Conservation (phyloP, 192 early-diverging fungal species). For the Backusella westeae region DNA sequence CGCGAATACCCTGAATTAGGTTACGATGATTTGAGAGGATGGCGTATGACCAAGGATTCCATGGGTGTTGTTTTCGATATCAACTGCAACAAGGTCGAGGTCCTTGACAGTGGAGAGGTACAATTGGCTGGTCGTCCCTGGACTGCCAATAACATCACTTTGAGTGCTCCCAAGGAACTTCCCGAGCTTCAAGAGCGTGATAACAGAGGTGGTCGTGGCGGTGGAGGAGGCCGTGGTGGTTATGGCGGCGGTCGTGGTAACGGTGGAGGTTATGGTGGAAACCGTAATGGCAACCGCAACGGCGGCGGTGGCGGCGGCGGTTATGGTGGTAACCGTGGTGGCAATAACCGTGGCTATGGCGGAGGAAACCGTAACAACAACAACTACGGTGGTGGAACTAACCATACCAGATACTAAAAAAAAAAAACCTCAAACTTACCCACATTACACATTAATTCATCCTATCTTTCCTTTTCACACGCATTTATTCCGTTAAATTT, state of each 20-base stretch:
- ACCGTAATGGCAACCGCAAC: slow-evolving; percentile 40
- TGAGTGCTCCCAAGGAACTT: slow-evolving; percentile 70
- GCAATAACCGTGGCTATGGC: neutral
- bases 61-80: slow-evolving; percentile 88
- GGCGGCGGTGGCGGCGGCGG: slow-evolving; percentile 42
- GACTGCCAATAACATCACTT: slow-evolving; percentile 62
- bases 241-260: slow-evolving; percentile 39
- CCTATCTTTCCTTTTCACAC: neutral
- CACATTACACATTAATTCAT: neutral
- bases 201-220: slow-evolving; percentile 27
- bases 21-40: slow-evolving; percentile 73
- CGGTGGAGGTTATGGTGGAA: slow-evolving; percentile 34
- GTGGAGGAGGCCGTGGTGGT: slow-evolving; percentile 38
- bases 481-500: neutral
- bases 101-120: slow-evolving; percentile 51
- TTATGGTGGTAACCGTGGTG: slow-evolving; percentile 34
- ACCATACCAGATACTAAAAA: neutral
- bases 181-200: slow-evolving; percentile 75
- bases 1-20: slow-evolving; percentile 67
- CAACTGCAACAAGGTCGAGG: slow-evolving; percentile 61
- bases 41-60: slow-evolving; percentile 83
- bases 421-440: neutral
- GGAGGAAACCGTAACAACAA: slow-evolving; percentile 1
- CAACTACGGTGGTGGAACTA: neutral
- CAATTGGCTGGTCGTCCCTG: slow-evolving; percentile 69